These are phyloP conservation scores for Ceratocystis eucalypticola DNA, from an alignment of 2,329 filamentous ascomycete genomes.

Conservation along the genomic window DNA sequence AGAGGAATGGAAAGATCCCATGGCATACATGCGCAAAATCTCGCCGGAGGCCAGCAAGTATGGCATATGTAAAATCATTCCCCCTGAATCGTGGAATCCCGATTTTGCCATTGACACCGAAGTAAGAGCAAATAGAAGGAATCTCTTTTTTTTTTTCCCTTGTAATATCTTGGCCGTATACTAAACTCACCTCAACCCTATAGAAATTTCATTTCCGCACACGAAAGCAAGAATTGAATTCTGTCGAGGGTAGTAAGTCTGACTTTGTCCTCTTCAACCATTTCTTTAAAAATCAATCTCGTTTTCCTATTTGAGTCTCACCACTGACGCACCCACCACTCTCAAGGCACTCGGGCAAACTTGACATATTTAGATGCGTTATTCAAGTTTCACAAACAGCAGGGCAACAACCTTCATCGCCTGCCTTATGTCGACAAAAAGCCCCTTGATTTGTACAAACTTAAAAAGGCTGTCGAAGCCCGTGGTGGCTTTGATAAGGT, in stretches of 20 bases:
- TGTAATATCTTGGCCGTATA: conserved; percentile 11
- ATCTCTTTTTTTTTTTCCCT: conserved; percentile 6
- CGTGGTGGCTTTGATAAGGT: conserved; percentile 92
- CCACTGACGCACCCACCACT: conserved; percentile 6
- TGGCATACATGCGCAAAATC: conserved; percentile 89
- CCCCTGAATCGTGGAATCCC: conserved; percentile 86
- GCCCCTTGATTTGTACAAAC: conserved; percentile 81
- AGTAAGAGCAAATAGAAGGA: conserved; percentile 37
- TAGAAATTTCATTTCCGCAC: conserved; percentile 96
- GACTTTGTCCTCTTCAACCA: not conserved
- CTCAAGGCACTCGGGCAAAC: conserved; percentile 76
- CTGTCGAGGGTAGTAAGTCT: conserved; percentile 84
- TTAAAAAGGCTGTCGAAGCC: conserved; percentile 93
- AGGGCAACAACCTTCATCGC: conserved; percentile 84
- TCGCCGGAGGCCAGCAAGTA: conserved; percentile 71
- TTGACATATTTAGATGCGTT: conserved; percentile 92
- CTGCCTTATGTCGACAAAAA: conserved; percentile 97
- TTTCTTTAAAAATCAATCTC: not conserved
- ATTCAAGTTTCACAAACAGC: conserved; percentile 91
- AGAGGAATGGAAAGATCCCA: conserved; percentile 88
- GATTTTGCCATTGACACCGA: conserved; percentile 94
- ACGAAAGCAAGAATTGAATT: conserved; percentile 90
- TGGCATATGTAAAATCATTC: conserved; percentile 91
- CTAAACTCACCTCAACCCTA: conserved; percentile 20
- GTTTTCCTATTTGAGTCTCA: not conserved